These are phyloP conservation scores for Plasmodium sp. DNA, from an alignment of 169 alveolate genomes.

Conservation along the genomic window DNA sequence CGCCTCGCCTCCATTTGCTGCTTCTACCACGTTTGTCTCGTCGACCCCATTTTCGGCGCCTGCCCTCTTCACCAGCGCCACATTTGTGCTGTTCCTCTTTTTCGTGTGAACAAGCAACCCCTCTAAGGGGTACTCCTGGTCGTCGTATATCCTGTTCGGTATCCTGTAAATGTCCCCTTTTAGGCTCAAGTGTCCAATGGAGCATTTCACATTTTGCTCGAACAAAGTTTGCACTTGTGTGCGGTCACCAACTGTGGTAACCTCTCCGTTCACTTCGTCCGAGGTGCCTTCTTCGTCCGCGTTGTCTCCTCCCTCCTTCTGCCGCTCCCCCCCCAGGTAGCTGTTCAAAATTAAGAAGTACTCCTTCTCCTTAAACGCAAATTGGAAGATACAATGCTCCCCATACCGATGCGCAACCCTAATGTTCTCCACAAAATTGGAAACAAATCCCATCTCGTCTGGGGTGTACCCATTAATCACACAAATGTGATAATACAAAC, in stretches of 20 bases:
- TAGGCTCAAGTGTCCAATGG: constrained; percentile 18
- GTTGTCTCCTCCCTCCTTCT: background rate
- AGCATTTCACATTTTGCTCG: background rate
- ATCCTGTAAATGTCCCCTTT: constrained; percentile 69
- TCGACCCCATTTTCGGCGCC: constrained; percentile 6
- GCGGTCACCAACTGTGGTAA: background rate
- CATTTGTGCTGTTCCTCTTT: constrained; percentile 65
- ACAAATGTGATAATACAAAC: constrained; percentile 60
- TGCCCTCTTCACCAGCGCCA: constrained; percentile 31
- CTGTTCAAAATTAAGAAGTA: constrained; percentile 60
- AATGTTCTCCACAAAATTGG: constrained; percentile 26
- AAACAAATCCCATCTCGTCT: constrained; percentile 17
- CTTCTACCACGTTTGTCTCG: background rate
- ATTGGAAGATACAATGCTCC: constrained; percentile 25
- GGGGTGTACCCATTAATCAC: constrained; percentile 22
- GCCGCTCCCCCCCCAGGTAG: background rate
- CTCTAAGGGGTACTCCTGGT: constrained; percentile 69
- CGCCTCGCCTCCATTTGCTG: background rate
- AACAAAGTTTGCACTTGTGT: constrained; percentile 1
- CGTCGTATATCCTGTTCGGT: constrained; percentile 59
- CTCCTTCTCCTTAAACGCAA: constrained; percentile 42
- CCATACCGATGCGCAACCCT: constrained; percentile 22
- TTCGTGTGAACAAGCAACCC: constrained; percentile 44
- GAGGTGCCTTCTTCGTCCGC: background rate
- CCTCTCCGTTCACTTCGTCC: background rate